Evolutionary conservation across 768 basidiomycete species (phyloP).

Genomic region (Serpula lacrymans): DNA sequence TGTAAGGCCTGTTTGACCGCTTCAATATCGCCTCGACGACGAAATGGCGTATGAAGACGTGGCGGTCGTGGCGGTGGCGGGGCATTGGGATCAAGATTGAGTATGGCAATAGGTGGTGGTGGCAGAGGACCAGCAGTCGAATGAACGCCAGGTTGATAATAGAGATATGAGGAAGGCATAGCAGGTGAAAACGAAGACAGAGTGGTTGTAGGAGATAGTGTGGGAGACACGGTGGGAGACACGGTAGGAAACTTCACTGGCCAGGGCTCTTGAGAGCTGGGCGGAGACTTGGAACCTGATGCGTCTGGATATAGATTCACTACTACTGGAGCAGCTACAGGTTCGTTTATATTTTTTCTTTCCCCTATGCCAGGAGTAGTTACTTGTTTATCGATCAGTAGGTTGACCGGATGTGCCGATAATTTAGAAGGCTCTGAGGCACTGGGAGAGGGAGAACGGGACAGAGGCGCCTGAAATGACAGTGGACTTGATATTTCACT

Average conservation of each 20-base stretch:
- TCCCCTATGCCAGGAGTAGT: slow-evolving; percentile 64
- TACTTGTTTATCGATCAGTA: slow-evolving; percentile 33
- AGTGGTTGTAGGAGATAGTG: slow-evolving; percentile 22
- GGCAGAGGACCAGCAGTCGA: slow-evolving; percentile 73
- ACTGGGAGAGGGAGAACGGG: slow-evolving; percentile 28
- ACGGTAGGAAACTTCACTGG: slow-evolving; percentile 3
- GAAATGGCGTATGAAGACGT: slow-evolving; percentile 57
- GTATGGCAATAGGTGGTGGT: slow-evolving; percentile 58
- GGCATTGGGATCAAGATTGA: slow-evolving; percentile 43
- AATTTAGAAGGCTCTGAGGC: slow-evolving; percentile 29
- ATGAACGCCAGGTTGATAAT: slow-evolving; percentile 67
- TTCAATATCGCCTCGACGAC: slow-evolving; percentile 47
- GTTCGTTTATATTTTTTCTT: slow-evolving; percentile 53
- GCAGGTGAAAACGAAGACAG: slow-evolving; percentile 20
- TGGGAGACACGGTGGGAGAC: slow-evolving; percentile 22
- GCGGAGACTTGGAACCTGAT: slow-evolving; percentile 25
- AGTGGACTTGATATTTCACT: slow-evolving; percentile 32
- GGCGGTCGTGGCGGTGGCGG: slow-evolving; percentile 60
- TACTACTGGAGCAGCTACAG: slow-evolving; percentile 62
- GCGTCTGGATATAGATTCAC: slow-evolving; percentile 41
- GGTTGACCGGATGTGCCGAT: slow-evolving; percentile 21
- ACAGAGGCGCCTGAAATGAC: slow-evolving; percentile 35
- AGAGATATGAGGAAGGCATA: slow-evolving; percentile 42
- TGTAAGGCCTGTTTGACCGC: slow-evolving; percentile 58
- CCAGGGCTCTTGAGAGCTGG: slow-evolving; percentile 20